Evolutionary conservation across 1,139 yeast genomes (phyloP), one percentile per base, ranked within the genome.

Genomic region (Yamadazyma triangularis): DNA sequence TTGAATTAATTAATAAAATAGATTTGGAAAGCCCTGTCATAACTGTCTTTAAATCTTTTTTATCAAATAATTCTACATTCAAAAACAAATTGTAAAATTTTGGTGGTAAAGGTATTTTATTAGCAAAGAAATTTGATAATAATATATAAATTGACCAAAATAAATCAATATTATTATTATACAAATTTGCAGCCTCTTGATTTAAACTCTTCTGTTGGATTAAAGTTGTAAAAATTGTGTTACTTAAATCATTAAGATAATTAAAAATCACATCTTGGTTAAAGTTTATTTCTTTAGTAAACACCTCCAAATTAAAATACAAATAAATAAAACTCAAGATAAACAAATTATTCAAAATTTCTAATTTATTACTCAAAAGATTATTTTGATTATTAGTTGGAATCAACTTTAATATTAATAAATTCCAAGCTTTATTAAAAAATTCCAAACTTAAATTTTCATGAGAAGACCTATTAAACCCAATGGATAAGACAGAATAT

Each of bases 131-230:
- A 19, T 56, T 58, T 6, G 73, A 66, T 13, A 69, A 47, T 13
- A 68, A 38, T 4, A 61, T 52, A 41, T 68, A 69, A 15, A 69
- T 66, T 34, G 62, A 56, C 74, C 73, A 70, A 39, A 68, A 65
- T 34, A 67, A 53, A 12, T 50, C 39, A 34, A 54, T 39, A 32
- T 58, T 40, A 4, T 29, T 22, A 5, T 29, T 30, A 11, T 36
- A 26, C 11, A 41, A 27, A 4, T 15, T 13, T 23, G 23, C 22
- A 4, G 28, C 9, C n/a, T 30, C 34, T 4, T 16, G 25, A 19
- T 29, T 26, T 10, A 4, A 20, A 16, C 37, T 38, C 13, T 29
- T 27, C 2, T 33, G 35, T 13, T 32, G 35, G 8, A 26, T 42
- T 27, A 59, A 47, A 30, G 57, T 58, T 9, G 52, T 44, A 31